Conservation (phyloP, 1,139 yeast species). For the Geotrichum reessii region DNA sequence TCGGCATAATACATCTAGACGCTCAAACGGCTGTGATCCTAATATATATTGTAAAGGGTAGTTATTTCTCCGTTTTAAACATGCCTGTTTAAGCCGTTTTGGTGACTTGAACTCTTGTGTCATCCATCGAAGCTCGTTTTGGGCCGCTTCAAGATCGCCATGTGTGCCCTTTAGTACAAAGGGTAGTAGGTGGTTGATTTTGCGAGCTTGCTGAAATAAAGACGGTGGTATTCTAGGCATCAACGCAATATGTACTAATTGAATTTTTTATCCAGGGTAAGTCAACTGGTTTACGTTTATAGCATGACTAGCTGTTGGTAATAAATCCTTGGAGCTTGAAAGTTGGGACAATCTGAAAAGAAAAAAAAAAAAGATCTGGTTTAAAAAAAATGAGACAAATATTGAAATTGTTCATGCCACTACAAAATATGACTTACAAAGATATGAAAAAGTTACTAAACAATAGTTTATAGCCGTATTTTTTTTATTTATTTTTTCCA, state of each 20-base stretch:
- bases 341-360: background rate
- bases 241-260: background rate
- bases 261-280: background rate
- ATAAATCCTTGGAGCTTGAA: background rate
- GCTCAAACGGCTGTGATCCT: conserved; percentile 83
- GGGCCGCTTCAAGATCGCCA: conserved; percentile 31
- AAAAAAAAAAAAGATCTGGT: background rate
- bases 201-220: conserved; percentile 18
- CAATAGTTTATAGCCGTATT: too few relatives aligned
- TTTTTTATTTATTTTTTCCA: too few relatives aligned
- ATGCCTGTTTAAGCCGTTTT: conserved; percentile 24
- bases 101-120: conserved; percentile 34
- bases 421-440: too few relatives aligned
- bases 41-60: conserved; percentile 80
- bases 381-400: background rate
- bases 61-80: conserved; percentile 33
- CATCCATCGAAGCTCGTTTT: conserved; percentile 50
- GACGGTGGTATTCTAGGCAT: conserved; percentile 20
- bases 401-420: background rate
- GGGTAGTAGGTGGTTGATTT: conserved; percentile 23
- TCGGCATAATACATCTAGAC: conserved; percentile 52
- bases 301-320: background rate
- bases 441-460: too few relatives aligned
- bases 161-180: conserved; percentile 24
- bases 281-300: background rate